Evolutionary conservation across 2,329 filamentous ascomycete species (phyloP).

Genomic region (Aspergillus proliferans): DNA sequence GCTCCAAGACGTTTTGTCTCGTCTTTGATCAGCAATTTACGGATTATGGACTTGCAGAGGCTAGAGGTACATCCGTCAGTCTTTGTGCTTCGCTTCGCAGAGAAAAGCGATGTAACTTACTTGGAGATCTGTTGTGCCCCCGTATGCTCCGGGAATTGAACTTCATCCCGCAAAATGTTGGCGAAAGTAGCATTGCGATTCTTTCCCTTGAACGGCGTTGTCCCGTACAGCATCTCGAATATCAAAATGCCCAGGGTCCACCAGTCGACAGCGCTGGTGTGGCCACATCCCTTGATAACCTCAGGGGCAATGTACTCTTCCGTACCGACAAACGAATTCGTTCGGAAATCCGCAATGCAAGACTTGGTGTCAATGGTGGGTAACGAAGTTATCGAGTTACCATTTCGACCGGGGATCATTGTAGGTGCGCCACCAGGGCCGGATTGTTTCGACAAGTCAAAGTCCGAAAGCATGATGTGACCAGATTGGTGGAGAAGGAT

Average conservation of each 20-base stretch:
- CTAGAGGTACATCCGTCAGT: slow-evolving; percentile 43
- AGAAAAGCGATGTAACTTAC: slow-evolving; percentile 50
- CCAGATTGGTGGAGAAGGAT: slow-evolving; percentile 98
- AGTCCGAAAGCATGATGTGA: slow-evolving; percentile 99
- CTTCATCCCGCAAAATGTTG: slow-evolving; percentile 92
- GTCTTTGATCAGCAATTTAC: slow-evolving; percentile 96
- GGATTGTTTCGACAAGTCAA: slow-evolving; percentile 96
- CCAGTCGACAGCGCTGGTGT: slow-evolving; percentile 98
- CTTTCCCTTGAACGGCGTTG: slow-evolving; percentile 98
- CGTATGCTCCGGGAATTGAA: slow-evolving; percentile 86
- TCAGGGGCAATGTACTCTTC: slow-evolving; percentile 99
- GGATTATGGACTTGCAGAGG: slow-evolving; percentile 91
- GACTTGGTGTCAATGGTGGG: slow-evolving; percentile 98
- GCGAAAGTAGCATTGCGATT: slow-evolving; percentile 97
- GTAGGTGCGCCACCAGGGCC: slow-evolving; percentile 92
- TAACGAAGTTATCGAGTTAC: slow-evolving; percentile 75
- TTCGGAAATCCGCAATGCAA: slow-evolving; percentile 96
- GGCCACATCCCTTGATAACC: slow-evolving; percentile 96
- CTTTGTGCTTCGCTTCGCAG: slow-evolving; percentile 2
- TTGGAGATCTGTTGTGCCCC: slow-evolving; percentile 82
- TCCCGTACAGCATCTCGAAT: slow-evolving; percentile 98
- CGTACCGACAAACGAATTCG: slow-evolving; percentile 96
- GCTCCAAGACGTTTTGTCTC: slow-evolving; percentile 90
- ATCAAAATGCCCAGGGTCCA: slow-evolving; percentile 97
- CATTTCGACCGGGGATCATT: slow-evolving; percentile 91